Evolutionary conservation across 2,329 filamentous ascomycete species (phyloP).

Genomic region (Alternaria solani): DNA sequence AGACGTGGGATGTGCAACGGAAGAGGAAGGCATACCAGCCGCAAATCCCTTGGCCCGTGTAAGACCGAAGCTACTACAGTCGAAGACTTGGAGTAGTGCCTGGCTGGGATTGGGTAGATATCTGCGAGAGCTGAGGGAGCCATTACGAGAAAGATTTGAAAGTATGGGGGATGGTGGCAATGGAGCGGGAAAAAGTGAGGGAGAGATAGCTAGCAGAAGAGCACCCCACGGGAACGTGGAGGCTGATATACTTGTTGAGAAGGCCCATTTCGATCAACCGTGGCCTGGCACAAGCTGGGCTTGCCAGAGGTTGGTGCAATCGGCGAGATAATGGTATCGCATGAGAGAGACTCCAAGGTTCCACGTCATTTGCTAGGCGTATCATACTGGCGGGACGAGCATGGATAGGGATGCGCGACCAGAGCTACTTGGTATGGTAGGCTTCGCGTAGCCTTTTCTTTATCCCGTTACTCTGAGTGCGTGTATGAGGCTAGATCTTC

Average conservation of each 20-base stretch:
- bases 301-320: slow-evolving; percentile 46
- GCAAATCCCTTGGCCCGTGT: slow-evolving; percentile 54
- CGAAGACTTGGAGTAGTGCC: slow-evolving; percentile 49
- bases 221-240: slow-evolving; percentile 51
- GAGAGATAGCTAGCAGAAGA: slow-evolving; percentile 38
- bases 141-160: slow-evolving; percentile 47
- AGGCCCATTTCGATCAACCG: slow-evolving; percentile 37
- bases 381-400: slow-evolving; percentile 48
- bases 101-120: slow-evolving; percentile 50
- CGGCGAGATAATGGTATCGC: slow-evolving; percentile 48
- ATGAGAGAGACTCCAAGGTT: slow-evolving; percentile 38
- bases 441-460: slow-evolving; percentile 46
- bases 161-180: slow-evolving; percentile 28
- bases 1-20: slow-evolving; percentile 44
- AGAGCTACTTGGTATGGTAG: slow-evolving; percentile 38
- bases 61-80: slow-evolving; percentile 53
- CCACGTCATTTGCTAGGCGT: slow-evolving; percentile 51
- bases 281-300: slow-evolving; percentile 39
- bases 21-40: slow-evolving; percentile 51
- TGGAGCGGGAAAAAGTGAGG: slow-evolving; percentile 31
- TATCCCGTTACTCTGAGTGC: slow-evolving; percentile 43
- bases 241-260: slow-evolving; percentile 49
- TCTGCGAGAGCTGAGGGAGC: slow-evolving; percentile 52
- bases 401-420: slow-evolving; percentile 46
- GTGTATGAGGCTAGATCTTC: slow-evolving; percentile 46